A percentile compares a stretch with the other conserved stretches of the same genome.
These are phyloP conservation scores for Sonneratia caseolaris DNA, from an alignment of 345 rosid genomes.

Conservation along the genomic window DNA sequence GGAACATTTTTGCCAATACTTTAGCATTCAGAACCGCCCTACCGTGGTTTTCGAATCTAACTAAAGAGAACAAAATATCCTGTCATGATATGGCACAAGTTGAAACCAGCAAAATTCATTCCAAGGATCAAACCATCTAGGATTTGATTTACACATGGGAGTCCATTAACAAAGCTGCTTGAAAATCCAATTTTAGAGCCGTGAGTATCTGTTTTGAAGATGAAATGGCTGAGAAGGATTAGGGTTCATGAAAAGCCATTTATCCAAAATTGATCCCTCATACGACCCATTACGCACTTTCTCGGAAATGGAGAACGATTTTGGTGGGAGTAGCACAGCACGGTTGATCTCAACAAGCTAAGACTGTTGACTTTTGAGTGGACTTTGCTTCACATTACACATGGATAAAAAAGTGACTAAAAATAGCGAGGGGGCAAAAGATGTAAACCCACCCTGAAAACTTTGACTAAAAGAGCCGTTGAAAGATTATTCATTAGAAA, in stretches of 20 bases:
- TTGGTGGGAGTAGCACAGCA: conserved; percentile 15
- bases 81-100: too few relatives aligned
- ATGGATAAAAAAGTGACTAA: not conserved
- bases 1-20: conserved; percentile 23
- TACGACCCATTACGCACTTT: conserved; percentile 8
- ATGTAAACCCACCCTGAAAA: not conserved
- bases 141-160: too few relatives aligned
- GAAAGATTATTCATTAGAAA: not conserved
- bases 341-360: conserved; percentile 12
- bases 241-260: not conserved
- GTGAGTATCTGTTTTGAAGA: not conserved
- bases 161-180: too few relatives aligned
- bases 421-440: not conserved
- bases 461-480: not conserved
- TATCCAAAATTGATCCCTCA: not conserved
- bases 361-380: conserved; percentile 7
- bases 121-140: too few relatives aligned
- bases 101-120: too few relatives aligned
- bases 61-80: not conserved
- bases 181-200: not conserved
- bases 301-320: conserved; percentile 42
- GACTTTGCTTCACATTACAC: conserved; percentile 3
- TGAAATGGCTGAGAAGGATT: not conserved
- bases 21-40: not conserved
- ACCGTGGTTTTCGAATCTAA: not conserved